Evolutionary conservation across 2,329 filamentous ascomycete genomes (phyloP).

Genomic region (Fonsecaea monophora): DNA sequence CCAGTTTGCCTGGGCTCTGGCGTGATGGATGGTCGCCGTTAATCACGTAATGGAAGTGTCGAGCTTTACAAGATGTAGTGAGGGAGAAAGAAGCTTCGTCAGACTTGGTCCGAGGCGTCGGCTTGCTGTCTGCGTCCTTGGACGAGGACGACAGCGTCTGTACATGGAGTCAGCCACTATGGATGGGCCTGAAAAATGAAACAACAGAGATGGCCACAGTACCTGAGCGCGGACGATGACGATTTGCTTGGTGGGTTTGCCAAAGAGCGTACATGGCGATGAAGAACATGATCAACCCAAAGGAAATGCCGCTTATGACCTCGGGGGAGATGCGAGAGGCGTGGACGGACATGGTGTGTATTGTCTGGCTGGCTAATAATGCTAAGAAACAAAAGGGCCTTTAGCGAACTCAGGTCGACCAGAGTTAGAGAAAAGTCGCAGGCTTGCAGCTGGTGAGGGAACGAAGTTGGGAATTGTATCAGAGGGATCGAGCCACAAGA

Average conservation of each 20-base stretch:
- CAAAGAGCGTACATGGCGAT: conserved; percentile 16
- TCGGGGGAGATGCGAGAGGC: conserved; percentile 9
- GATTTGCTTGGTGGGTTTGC: conserved; percentile 11
- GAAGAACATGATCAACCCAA: conserved; percentile 17
- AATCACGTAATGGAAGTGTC: neutral
- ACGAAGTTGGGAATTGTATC: no score
- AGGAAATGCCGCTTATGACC: conserved; percentile 13
- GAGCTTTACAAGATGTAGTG: neutral
- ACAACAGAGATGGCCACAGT: neutral
- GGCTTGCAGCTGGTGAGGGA: no score
- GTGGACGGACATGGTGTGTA: neutral
- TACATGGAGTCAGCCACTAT: neutral
- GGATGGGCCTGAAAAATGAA: neutral
- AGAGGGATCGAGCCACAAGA: no score
- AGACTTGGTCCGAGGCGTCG: conserved; percentile 16
- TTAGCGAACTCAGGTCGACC: no score
- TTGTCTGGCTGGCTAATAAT: neutral
- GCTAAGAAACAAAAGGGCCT: no score
- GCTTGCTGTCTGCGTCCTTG: neutral
- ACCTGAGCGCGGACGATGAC: conserved; percentile 1
- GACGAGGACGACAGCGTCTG: conserved; percentile 12
- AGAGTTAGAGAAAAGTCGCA: no score
- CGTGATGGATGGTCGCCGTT: neutral
- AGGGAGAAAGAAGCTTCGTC: neutral
- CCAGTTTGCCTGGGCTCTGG: neutral